Evolutionary conservation across 805 yeast species (phyloP).

Genomic region (Candida incommunis): DNA sequence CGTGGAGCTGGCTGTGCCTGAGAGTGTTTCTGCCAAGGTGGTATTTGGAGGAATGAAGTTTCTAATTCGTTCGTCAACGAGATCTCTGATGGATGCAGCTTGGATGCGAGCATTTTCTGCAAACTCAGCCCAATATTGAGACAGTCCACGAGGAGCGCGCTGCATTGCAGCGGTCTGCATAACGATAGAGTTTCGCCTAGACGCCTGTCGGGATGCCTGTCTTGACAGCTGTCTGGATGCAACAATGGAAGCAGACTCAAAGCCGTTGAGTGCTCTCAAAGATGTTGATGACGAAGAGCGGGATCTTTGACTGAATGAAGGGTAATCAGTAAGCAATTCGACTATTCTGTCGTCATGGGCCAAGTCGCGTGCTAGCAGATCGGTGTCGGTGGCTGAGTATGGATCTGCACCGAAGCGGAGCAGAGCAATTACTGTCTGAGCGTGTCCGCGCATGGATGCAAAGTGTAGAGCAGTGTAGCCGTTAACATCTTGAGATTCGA

Average conservation of each 20-base stretch:
- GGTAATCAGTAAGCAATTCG: background rate
- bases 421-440: constrained; percentile 23
- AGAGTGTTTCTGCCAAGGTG: background rate
- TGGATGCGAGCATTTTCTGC: constrained; percentile 1
- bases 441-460: constrained; percentile 64
- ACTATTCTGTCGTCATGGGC: background rate
- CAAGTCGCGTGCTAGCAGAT: background rate
- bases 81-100: background rate
- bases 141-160: background rate
- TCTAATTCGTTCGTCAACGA: background rate
- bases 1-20: background rate
- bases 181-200: background rate
- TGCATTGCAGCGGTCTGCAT: background rate
- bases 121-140: background rate
- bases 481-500: constrained; percentile 57
- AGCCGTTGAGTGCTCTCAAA: background rate
- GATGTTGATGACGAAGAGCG: background rate
- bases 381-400: background rate
- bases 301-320: background rate
- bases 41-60: background rate
- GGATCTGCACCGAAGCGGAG: constrained; percentile 1
- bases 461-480: constrained; percentile 83
- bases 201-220: background rate
- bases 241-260: background rate
- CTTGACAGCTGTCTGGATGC: background rate